phyloP scores from a whole-genome alignment of 495 filamentous ascomycete genomes.

The Xylaria castorea region DNA sequence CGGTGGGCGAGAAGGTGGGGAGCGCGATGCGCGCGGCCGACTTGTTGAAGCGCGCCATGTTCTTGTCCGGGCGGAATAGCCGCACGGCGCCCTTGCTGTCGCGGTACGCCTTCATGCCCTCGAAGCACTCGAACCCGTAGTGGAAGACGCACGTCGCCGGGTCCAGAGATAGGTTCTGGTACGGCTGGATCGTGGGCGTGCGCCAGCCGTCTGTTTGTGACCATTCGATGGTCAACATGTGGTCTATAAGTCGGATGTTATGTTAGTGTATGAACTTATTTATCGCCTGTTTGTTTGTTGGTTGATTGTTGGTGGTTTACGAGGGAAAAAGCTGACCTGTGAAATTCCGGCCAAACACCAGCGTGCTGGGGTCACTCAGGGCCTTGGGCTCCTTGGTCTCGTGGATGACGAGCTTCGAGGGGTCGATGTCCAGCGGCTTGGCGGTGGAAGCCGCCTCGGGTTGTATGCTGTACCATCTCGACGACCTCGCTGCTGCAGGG shows the following conservation, averaged over 20 bases:
- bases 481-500: conserved; percentile 40
- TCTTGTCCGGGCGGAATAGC: conserved; percentile 93
- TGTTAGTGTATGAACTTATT: background rate
- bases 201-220: conserved; percentile 78
- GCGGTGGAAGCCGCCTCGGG: conserved; percentile 59
- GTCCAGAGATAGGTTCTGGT: conserved; percentile 96
- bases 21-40: conserved; percentile 89
- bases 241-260: conserved; percentile 62
- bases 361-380: conserved; percentile 72
- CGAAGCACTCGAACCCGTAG: conserved; percentile 96
- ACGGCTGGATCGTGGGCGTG: conserved; percentile 80
- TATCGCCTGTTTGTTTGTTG: background rate
- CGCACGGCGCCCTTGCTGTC: conserved; percentile 75
- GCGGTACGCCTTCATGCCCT: conserved; percentile 99
- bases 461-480: conserved; percentile 63
- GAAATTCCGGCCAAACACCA: conserved; percentile 88
- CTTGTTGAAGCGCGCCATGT: conserved; percentile 92
- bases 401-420: conserved; percentile 74
- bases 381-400: conserved; percentile 78
- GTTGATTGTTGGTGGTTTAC: background rate
- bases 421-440: conserved; percentile 67
- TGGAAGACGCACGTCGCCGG: conserved; percentile 97
- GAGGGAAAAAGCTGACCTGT: conserved; percentile 63
- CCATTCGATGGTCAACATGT: conserved; percentile 98
- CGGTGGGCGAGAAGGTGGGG: conserved; percentile 75